phyloP scores from a whole-genome alignment of 2,329 filamentous ascomycete species.

The Aspergillus luchuensis region DNA sequence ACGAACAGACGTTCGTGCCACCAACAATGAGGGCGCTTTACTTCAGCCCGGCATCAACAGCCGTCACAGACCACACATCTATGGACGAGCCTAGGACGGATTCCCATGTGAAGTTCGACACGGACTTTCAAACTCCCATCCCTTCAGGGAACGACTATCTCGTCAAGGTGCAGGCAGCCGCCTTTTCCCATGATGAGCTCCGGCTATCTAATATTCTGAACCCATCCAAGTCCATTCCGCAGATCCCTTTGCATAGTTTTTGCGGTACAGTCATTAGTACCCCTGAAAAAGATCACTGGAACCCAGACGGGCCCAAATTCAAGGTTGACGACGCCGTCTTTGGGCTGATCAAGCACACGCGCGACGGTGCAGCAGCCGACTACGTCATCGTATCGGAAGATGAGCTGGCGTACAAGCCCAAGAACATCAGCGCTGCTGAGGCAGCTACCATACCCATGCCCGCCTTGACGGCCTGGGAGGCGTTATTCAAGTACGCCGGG shows the following conservation, averaged over 20 bases:
- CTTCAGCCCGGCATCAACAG: slow-evolving; percentile 31
- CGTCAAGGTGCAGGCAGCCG: slow-evolving; percentile 43
- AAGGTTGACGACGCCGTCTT: slow-evolving; percentile 45
- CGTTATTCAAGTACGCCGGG: slow-evolving; percentile 40
- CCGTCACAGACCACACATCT: slow-evolving; percentile 13
- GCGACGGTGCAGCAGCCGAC: slow-evolving; percentile 47
- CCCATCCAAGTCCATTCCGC: slow-evolving; percentile 31
- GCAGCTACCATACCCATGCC: slow-evolving; percentile 43
- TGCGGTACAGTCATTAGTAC: slow-evolving; percentile 44
- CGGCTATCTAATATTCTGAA: slow-evolving; percentile 28
- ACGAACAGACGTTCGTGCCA: slow-evolving; percentile 41
- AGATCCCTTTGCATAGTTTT: slow-evolving; percentile 46
- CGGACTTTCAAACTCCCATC: slow-evolving; percentile 39
- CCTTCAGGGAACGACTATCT: slow-evolving; percentile 43
- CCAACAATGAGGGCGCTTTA: slow-evolving; percentile 43
- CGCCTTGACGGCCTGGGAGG: slow-evolving; percentile 47
- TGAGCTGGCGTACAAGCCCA: slow-evolving; percentile 43
- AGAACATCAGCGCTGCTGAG: slow-evolving; percentile 37
- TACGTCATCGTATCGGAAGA: slow-evolving; percentile 41
- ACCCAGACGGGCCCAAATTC: slow-evolving; percentile 38
- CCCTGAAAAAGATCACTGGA: slow-evolving; percentile 32
- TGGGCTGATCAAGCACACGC: slow-evolving; percentile 39
- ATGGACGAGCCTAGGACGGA: slow-evolving; percentile 23
- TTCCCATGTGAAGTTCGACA: slow-evolving; percentile 36
- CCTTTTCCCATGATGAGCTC: slow-evolving; percentile 44